Evolutionary conservation across 2,329 filamentous ascomycete genomes (phyloP).

Genomic region (Venturia pyrina): DNA sequence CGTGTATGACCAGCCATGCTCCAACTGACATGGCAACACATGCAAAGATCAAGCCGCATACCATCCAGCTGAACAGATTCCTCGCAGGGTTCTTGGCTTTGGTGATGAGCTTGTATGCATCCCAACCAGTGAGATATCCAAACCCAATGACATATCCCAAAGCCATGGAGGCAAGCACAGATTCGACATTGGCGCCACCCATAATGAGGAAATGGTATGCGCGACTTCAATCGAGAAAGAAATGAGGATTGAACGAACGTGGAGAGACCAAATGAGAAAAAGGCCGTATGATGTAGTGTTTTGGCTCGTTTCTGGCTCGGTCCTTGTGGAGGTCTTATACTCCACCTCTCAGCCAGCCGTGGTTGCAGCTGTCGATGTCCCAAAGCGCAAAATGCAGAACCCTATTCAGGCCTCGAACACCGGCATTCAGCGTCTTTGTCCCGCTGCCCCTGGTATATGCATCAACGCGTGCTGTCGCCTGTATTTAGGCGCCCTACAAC

Average conservation of each 20-base stretch:
- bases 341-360: neutral
- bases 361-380: neutral
- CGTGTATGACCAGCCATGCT: neutral
- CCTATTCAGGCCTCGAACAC: neutral
- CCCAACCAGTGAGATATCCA: conserved; percentile 1
- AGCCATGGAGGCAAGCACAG: neutral
- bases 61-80: neutral
- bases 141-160: neutral
- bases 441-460: neutral
- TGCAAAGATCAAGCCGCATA: neutral
- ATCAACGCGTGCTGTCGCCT: neutral
- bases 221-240: neutral
- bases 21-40: neutral
- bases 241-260: neutral
- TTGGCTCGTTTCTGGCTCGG: neutral
- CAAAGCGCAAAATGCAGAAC: neutral
- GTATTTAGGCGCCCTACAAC: neutral
- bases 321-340: neutral
- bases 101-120: neutral
- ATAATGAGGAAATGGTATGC: neutral
- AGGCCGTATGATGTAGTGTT: neutral
- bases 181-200: neutral
- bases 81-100: neutral
- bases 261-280: neutral
- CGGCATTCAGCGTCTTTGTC: neutral